Base-by-base conservation (phyloP, 805 yeast genomes). In the Saccharomycopsis sp. region DNA sequence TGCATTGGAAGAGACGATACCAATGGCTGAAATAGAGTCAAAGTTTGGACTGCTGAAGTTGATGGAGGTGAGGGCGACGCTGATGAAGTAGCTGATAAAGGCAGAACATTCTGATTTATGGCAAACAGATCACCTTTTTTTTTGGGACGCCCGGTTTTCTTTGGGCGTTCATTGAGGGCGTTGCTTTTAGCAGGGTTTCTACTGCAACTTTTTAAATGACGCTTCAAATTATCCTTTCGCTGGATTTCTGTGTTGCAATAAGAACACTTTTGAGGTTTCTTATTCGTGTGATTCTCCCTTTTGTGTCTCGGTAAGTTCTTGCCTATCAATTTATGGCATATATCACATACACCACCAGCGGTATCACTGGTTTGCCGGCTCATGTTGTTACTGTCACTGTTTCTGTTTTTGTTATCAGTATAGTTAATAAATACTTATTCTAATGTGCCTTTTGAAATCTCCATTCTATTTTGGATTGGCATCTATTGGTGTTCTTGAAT, bases 171-270 rank as follows among this genome's bases (percentile, higher is more conserved):
- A 12, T 44, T 20, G 8, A 20, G 18, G 7, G 4, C 7, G 16
- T n/a, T 16, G 16, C 21, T 44, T 5, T 44, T 44, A 16, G 8
- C 48, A 12, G 48, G 48, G 21, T 44, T 44, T 44, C 48, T 44
- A n/a, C 48, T 18, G 16, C 55, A 52, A 2, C 50, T 3, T 41
- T 52, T 52, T 23, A 34, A 52, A 41, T 52, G 55, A 12, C 55
- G 55, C 7, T 23, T 37, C 34, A 52, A 41, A 34, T 52, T 52
- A 41, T 52, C 55, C 41, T 52, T 52, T 9, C 55, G 5, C 55
- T 20, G 41, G 23, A 52, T 24, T n/a, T 16, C 55, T 12, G 21
- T 37, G 16, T 24, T 16, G 16, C 55, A 52, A 15, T 34, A 20
- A 15, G 37, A 16, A 40, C 55, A 52, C 9, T 24, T 41, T 9